Conservation (phyloP, 1,139 yeast genomes). For the Pneumocystis sp. region DNA sequence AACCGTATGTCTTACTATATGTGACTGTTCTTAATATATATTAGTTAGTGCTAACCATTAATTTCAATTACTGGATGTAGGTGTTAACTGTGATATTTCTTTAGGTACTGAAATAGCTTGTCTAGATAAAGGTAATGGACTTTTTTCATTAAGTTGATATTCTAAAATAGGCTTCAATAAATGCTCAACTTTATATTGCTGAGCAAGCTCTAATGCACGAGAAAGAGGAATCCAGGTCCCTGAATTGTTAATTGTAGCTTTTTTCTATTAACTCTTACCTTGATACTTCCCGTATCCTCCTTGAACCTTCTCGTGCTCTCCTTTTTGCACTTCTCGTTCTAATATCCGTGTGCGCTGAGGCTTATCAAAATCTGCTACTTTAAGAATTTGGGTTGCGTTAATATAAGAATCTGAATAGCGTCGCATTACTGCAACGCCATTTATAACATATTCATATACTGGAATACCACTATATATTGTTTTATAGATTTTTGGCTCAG, state of each 20-base stretch:
- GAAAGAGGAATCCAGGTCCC: conserved; percentile 24
- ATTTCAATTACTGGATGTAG: not conserved
- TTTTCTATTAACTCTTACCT: conserved; percentile 61
- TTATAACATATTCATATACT: conserved; percentile 53
- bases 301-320: conserved; percentile 79
- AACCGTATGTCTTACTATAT: not conserved
- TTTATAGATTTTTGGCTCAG: conserved; percentile 2
- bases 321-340: conserved; percentile 76
- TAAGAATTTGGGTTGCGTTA: conserved; percentile 81
- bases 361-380: conserved; percentile 75
- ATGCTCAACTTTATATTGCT: conserved; percentile 49
- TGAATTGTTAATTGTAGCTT: not conserved
- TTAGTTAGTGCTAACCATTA: not conserved
- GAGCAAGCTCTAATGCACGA: conserved; percentile 47
- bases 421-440: conserved; percentile 72
- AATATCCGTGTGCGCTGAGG: conserved; percentile 70
- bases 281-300: conserved; percentile 93
- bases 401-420: conserved; percentile 67
- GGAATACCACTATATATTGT: conserved; percentile 54
- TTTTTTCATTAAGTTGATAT: conserved; percentile 34
- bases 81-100: not conserved
- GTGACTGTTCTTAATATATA: not conserved
- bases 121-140: conserved; percentile 46
- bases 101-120: conserved; percentile 28
- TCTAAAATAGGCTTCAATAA: conserved; percentile 46